Evolutionary conservation across 2,329 filamentous ascomycete genomes (phyloP).

Genomic region (Knufia fluminis): DNA sequence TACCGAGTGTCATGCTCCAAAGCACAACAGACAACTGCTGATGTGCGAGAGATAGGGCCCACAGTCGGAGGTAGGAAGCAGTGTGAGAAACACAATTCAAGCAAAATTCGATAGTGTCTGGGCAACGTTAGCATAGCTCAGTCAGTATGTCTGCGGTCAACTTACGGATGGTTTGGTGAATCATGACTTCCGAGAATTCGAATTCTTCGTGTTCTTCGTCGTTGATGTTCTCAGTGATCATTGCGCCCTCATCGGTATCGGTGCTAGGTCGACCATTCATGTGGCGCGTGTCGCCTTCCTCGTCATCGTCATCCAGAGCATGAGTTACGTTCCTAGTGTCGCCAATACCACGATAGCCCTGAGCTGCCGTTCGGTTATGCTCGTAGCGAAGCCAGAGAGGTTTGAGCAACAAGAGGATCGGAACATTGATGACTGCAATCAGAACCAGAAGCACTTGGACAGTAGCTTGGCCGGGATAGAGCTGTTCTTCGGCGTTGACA

Average conservation of each 20-base stretch:
- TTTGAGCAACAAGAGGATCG: slow-evolving; percentile 86
- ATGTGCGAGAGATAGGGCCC: slow-evolving; percentile 93
- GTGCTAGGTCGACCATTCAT: slow-evolving; percentile 57
- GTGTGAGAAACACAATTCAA: slow-evolving; percentile 98
- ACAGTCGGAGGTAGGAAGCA: slow-evolving; percentile 94
- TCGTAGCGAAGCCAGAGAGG: slow-evolving; percentile 91
- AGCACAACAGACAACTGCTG: slow-evolving; percentile 94
- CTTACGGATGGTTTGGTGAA: slow-evolving; percentile 95
- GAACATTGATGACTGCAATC: slow-evolving; percentile 76
- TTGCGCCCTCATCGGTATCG: slow-evolving; percentile 70
- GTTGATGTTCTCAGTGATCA: slow-evolving; percentile 74
- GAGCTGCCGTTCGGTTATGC: slow-evolving; percentile 76
- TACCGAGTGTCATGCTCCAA: slow-evolving; percentile 89
- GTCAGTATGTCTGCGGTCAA: slow-evolving; percentile 14
- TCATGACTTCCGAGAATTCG: slow-evolving; percentile 95
- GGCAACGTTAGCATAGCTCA: slow-evolving; percentile 29
- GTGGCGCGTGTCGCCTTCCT: slow-evolving; percentile 30
- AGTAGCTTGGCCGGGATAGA: slow-evolving; percentile 67
- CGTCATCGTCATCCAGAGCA: slow-evolving; percentile 81
- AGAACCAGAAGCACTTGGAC: slow-evolving; percentile 74
- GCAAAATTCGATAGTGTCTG: slow-evolving; percentile 63
- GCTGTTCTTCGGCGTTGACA: slow-evolving; percentile 53
- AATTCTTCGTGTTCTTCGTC: slow-evolving; percentile 89
- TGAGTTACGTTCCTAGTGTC: slow-evolving; percentile 73
- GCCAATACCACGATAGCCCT: slow-evolving; percentile 87